Evolutionary conservation across 2,329 filamentous ascomycete species (phyloP).

Genomic region (Cladosporium sp.): DNA sequence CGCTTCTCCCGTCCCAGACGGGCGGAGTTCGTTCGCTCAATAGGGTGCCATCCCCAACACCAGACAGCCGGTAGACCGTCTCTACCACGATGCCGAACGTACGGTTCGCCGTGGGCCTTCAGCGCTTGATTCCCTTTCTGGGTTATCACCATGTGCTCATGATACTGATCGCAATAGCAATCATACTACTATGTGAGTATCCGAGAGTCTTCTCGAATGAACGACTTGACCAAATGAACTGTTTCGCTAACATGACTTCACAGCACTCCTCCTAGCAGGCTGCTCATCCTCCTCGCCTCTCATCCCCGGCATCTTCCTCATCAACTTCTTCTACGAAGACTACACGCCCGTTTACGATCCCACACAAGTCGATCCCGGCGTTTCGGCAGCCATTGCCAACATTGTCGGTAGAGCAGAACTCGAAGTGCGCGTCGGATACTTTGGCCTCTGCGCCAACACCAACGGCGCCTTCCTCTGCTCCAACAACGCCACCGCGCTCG

Average conservation of each 20-base stretch:
- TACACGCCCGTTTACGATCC: slow-evolving; percentile 80
- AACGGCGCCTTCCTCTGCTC: slow-evolving; percentile 93
- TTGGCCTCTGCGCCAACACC: slow-evolving; percentile 92
- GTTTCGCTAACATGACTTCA: slow-evolving; percentile 5
- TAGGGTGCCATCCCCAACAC: slow-evolving; percentile 2
- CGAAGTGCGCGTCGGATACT: slow-evolving; percentile 93
- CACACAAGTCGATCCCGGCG: slow-evolving; percentile 85
- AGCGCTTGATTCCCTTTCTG: slow-evolving; percentile 57
- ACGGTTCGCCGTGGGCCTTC: slow-evolving; percentile 48
- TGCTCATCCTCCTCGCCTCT: slow-evolving; percentile 95
- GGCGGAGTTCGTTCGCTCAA: slow-evolving; percentile 10
- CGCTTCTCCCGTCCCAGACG: slow-evolving; percentile 14
- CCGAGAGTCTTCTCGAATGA: no score
- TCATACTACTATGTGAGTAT: slow-evolving; percentile 88
- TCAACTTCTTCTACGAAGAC: slow-evolving; percentile 92
- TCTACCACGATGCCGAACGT: slow-evolving; percentile 45
- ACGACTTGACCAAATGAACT: not conserved
- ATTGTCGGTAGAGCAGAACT: slow-evolving; percentile 81
- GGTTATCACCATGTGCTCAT: slow-evolving; percentile 86
- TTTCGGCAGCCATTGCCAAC: slow-evolving; percentile 79
- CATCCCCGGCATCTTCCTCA: slow-evolving; percentile 93
- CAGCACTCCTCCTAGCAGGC: slow-evolving; percentile 87
- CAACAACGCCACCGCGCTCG: slow-evolving; percentile 92
- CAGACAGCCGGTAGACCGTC: slow-evolving; percentile 33
- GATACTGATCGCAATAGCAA: slow-evolving; percentile 90